Evolutionary conservation across 2,329 filamentous ascomycete species (phyloP), one percentile per base, ranked within the genome.

Genomic region (Cladosporium sp.): DNA sequence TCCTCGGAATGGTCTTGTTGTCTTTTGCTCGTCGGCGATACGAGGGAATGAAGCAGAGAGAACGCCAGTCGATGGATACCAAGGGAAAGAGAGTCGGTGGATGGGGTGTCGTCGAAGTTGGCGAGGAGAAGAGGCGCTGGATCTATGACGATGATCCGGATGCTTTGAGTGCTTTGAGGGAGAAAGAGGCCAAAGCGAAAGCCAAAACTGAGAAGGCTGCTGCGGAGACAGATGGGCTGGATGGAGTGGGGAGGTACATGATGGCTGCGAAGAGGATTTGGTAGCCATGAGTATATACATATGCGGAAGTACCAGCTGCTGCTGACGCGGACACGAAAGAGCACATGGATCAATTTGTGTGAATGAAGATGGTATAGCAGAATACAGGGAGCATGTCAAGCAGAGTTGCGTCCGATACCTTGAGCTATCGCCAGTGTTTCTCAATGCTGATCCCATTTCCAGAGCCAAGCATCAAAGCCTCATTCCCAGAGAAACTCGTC

Each of bases 241-340:
- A 84, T 73, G 87, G 80, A 76, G 92, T 88, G 68, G 87, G 84
- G 71, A 85, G 95, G 72, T 99, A 97, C 80, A 92, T 93, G 75
- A 97, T 98, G 95, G 89, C 93, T 72, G 92, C 92, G 0, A 98
- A 97, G 84, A 86, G 95, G 76, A 99, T 99, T 72, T 99, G 95
- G 95, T 98, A 80, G 56, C 16, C 18, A 46, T 46, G 8, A 3
- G n/a, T 46, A 12, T 46, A 21, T 11, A 21, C 11, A 12, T n/a
- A 44, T 44, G 18, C 37, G n/a, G n/a, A 5, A 6, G 37, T 18
- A 40, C 37, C 1, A 40, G 16, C 37, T 40, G 16, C 14, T 40
- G 6, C 37, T 37, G 35, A 37, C 35, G 5, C 35, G 35, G 5
- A 37, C 16, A 35, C 33, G 33, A 14, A 35, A 35, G 33, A 35